These are phyloP conservation scores for Linum lewisii DNA, from an alignment of 345 rosid species.

Conservation along the genomic window DNA sequence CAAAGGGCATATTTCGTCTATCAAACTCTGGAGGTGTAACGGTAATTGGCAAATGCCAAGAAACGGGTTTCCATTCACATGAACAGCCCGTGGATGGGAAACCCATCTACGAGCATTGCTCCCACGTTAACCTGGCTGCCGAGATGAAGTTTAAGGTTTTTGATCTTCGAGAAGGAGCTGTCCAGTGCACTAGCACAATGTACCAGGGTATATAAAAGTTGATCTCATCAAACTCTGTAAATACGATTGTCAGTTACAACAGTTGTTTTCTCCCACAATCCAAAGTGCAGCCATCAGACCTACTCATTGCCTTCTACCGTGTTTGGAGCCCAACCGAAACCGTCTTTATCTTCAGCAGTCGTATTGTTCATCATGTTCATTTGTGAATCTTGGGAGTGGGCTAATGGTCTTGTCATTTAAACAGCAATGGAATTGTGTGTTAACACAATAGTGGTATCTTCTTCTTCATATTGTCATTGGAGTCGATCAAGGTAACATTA, in stretches of 20 bases:
- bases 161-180: slow-evolving; percentile 82
- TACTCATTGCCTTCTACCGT: no score
- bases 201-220: neutral
- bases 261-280: no score
- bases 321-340: no score
- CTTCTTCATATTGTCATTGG: no score
- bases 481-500: no score
- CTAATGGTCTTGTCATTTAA: no score
- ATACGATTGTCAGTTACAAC: neutral
- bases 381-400: no score
- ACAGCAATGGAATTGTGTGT: no score
- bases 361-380: no score
- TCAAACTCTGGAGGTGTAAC: slow-evolving; percentile 88
- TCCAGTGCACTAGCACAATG: neutral
- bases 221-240: slow-evolving; percentile 5
- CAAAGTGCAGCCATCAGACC: no score
- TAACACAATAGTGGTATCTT: no score
- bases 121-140: slow-evolving; percentile 80
- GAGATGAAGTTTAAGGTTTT: slow-evolving; percentile 54
- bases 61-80: slow-evolving; percentile 98
- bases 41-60: slow-evolving; percentile 78
- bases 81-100: slow-evolving; percentile 77
- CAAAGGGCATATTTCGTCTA: slow-evolving; percentile 90
- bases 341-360: no score
- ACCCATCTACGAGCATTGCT: slow-evolving; percentile 85